Evolutionary conservation across 2,329 filamentous ascomycete genomes (phyloP).

Genomic region (Nothophaeocryptopus gaeumannii): DNA sequence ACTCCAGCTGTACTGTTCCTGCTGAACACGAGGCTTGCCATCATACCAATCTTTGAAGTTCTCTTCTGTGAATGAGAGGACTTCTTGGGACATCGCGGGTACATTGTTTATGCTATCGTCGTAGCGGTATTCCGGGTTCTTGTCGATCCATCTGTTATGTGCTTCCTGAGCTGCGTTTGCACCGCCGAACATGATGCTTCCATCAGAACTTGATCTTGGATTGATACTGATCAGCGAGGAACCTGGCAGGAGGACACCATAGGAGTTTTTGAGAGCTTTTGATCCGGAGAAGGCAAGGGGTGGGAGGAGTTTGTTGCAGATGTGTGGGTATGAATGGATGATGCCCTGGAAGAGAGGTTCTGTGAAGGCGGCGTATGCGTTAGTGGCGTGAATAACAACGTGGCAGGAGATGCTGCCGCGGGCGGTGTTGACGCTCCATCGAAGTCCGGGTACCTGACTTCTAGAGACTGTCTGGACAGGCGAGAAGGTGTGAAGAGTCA

Average conservation of each 20-base stretch:
- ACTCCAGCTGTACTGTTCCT: not conserved
- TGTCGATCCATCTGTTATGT: not conserved
- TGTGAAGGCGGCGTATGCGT: conserved; percentile 68
- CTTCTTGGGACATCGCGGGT: no score
- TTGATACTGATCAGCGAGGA: not conserved
- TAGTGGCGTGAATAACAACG: conserved; percentile 72
- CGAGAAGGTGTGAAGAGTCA: conserved; percentile 74
- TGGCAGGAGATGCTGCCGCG: conserved; percentile 63
- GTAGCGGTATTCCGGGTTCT: not conserved
- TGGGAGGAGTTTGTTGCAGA: not conserved
- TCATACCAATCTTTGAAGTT: no score
- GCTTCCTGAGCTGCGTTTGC: not conserved
- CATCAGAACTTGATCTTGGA: not conserved
- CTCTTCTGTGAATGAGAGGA: no score
- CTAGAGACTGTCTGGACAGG: conserved; percentile 45
- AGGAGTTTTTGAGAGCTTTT: not conserved
- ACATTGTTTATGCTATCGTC: not conserved
- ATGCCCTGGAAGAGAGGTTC: not conserved
- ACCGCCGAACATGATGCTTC: not conserved
- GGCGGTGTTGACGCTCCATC: conserved; percentile 41
- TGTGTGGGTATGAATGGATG: not conserved
- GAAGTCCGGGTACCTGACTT: conserved; percentile 18
- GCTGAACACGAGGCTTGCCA: no score
- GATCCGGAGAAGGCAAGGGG: not conserved
- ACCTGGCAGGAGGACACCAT: not conserved